Evolutionary conservation across 345 rosid species (phyloP).

Genomic region (Raphanus sativus): DNA sequence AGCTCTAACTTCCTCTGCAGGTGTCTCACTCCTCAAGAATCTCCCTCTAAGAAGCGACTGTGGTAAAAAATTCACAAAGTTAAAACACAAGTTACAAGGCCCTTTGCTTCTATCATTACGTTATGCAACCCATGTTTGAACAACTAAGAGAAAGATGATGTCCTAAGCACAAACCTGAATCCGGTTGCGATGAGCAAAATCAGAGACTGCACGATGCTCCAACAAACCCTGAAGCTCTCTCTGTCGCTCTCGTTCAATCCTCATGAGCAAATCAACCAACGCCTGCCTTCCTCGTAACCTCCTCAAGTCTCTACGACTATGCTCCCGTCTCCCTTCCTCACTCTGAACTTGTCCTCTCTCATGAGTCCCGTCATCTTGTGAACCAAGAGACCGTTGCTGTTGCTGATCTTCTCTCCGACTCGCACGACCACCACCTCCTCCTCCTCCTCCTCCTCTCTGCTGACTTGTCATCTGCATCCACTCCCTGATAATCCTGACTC

Average conservation of each 20-base stretch:
- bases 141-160: not conserved
- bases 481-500: slow-evolving; percentile 10
- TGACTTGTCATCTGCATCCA: slow-evolving; percentile 16
- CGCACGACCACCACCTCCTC: not conserved
- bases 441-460: slow-evolving; percentile 12
- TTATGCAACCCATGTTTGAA: not conserved
- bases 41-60: slow-evolving; percentile 14
- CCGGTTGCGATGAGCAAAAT: slow-evolving; percentile 11
- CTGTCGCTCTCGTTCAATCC: slow-evolving; percentile 10
- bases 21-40: slow-evolving; percentile 7
- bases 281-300: slow-evolving; percentile 12
- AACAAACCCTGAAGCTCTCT: slow-evolving; percentile 9
- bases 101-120: not conserved
- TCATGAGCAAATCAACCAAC: slow-evolving; percentile 9
- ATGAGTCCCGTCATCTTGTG: slow-evolving; percentile 4
- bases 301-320: slow-evolving; percentile 6
- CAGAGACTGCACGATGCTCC: slow-evolving; percentile 20
- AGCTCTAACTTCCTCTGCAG: slow-evolving; percentile 12
- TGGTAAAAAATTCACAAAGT: not conserved
- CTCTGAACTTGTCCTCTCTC: not conserved
- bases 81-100: not conserved
- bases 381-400: not conserved
- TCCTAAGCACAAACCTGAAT: slow-evolving; percentile 2
- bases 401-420: slow-evolving; percentile 12
- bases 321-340: slow-evolving; percentile 10